A percentile compares a stretch with the other conserved stretches of the same genome.
phyloP scores from a whole-genome alignment of 345 rosid species.

The Heritiera littoralis region DNA sequence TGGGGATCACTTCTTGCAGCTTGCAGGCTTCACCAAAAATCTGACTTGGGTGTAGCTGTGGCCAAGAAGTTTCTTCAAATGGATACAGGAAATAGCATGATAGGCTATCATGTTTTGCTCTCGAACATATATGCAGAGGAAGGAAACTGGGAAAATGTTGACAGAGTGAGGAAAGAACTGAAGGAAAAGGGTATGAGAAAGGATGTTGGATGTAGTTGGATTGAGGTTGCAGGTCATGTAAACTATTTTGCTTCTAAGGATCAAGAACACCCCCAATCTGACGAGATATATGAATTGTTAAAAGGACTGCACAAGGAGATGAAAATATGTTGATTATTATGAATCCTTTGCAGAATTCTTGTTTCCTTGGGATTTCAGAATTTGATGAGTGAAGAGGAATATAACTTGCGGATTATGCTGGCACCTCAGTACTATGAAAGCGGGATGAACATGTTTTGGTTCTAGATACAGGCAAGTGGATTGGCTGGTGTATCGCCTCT shows the following conservation, averaged over 20 bases:
- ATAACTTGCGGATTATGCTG: background rate
- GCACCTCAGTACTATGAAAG: background rate
- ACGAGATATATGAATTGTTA: slow-evolving; percentile 56
- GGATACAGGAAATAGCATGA: slow-evolving; percentile 37
- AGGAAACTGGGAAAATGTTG: slow-evolving; percentile 68
- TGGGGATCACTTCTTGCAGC: slow-evolving; percentile 90
- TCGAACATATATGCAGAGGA: slow-evolving; percentile 87
- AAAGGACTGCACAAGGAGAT: slow-evolving; percentile 51
- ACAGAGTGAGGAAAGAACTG: slow-evolving; percentile 72
- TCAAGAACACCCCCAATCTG: slow-evolving; percentile 53
- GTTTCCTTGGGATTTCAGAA: background rate
- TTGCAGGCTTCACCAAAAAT: slow-evolving; percentile 66
- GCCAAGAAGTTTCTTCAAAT: slow-evolving; percentile 54
- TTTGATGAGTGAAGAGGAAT: slow-evolving; percentile 10
- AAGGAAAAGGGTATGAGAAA: slow-evolving; percentile 68
- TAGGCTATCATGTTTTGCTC: slow-evolving; percentile 82
- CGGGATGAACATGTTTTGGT: background rate
- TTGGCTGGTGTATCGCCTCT: background rate
- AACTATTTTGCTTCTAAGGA: slow-evolving; percentile 66
- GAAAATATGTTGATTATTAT: slow-evolving; percentile 36
- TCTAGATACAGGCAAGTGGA: background rate
- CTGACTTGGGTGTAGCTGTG: slow-evolving; percentile 64
- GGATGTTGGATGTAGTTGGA: slow-evolving; percentile 79
- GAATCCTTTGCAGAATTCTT: slow-evolving; percentile 18
- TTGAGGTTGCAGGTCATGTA: slow-evolving; percentile 56